These are phyloP conservation scores for Sclerotinia sclerotiorum DNA, from an alignment of 2,329 filamentous ascomycete genomes.

Conservation along the genomic window DNA sequence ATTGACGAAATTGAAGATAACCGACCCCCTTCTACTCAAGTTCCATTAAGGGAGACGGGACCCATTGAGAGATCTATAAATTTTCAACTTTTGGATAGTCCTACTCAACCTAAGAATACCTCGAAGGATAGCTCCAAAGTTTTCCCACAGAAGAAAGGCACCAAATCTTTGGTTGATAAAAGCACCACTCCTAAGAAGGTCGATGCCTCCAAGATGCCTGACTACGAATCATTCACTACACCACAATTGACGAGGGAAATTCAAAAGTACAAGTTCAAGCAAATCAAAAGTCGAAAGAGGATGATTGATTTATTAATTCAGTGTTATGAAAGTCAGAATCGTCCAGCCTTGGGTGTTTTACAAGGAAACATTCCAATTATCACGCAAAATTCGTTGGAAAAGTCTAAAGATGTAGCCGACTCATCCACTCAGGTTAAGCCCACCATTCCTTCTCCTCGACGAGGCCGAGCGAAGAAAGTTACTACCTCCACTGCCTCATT, in stretches of 20 bases:
- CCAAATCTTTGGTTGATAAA: constrained; percentile 23
- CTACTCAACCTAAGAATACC: constrained; percentile 9
- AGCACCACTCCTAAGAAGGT: constrained; percentile 9
- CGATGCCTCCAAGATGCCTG: constrained; percentile 44
- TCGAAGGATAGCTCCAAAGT: background rate
- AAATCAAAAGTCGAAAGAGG: constrained; percentile 63
- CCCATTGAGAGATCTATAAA: constrained; percentile 29
- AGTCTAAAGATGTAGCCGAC: constrained; percentile 8
- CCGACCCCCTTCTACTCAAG: constrained; percentile 21
- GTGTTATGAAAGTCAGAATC: constrained; percentile 66
- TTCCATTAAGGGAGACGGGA: constrained; percentile 13
- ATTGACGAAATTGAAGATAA: constrained; percentile 28
- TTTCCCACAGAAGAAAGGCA: constrained; percentile 1
- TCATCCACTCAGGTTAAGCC: constrained; percentile 28
- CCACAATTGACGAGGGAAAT: constrained; percentile 62
- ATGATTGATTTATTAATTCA: constrained; percentile 70
- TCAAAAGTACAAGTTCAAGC: constrained; percentile 68
- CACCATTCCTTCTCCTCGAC: constrained; percentile 39
- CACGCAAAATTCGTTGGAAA: background rate
- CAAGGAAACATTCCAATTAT: constrained; percentile 31
- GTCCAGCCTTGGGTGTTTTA: constrained; percentile 34
- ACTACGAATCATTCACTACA: constrained; percentile 62
- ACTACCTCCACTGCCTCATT: constrained; percentile 24
- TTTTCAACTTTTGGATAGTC: constrained; percentile 27
- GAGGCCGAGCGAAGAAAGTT: constrained; percentile 45